Percentiles rank a stretch among this genome's conserved stretches.
These are phyloP conservation scores for Candida yuanshanica DNA, from an alignment of 805 yeast genomes.

Conservation along the genomic window DNA sequence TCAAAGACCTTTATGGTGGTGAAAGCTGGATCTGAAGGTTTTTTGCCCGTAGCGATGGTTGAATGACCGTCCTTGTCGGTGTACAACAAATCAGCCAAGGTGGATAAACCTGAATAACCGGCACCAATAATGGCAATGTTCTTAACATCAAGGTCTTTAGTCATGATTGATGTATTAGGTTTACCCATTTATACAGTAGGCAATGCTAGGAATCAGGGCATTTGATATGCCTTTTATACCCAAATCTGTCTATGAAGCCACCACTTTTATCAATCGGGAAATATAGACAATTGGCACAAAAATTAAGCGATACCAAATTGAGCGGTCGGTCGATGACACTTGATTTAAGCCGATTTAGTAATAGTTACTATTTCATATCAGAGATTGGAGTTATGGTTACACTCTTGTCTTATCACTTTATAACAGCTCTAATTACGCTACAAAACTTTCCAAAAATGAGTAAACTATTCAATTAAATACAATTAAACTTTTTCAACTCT, in stretches of 20 bases:
- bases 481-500: too few species aligned
- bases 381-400: too few species aligned
- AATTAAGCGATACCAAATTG: too few species aligned
- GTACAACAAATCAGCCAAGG: conserved; percentile 3
- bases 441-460: too few species aligned
- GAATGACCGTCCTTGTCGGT: conserved; percentile 2
- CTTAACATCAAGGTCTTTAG: conserved; percentile 1
- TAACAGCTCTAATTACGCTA: too few species aligned
- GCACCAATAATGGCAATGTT: conserved; percentile 2
- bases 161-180: conserved; percentile 2
- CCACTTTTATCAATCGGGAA: background rate
- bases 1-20: conserved; percentile 30
- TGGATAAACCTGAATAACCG: conserved; percentile 2
- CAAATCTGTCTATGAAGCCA: background rate
- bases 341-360: too few species aligned
- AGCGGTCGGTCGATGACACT: too few species aligned
- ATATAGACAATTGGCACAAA: background rate
- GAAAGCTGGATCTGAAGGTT: conserved; percentile 23
- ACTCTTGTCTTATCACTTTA: too few species aligned
- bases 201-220: background rate
- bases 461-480: too few species aligned
- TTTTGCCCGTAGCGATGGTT: background rate
- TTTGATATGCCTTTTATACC: background rate
- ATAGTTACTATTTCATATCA: too few species aligned
- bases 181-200: too few species aligned